Evolutionary conservation across 345 rosid species (phyloP), one percentile per base, ranked within the genome.

Genomic region (Fremontodendron californicum): DNA sequence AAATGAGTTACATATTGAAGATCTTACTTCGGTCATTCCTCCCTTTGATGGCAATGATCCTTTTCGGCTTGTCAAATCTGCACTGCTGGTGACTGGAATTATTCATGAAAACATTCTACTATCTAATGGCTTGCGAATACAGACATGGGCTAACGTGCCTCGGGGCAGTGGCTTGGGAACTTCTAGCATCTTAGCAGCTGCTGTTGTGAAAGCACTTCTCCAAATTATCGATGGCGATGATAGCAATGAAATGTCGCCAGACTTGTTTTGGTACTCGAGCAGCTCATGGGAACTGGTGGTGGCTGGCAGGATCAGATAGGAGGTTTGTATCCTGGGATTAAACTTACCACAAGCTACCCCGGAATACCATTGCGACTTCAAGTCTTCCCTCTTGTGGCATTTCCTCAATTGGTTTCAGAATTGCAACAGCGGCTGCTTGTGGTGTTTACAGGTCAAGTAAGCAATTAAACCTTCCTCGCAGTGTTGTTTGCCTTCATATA

Each of bases 241-340:
- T 66, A 91, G 90, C 80, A 89, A 89, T 52, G 96, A 92, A 96
- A 93, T 61, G 90, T 92, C 6, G 97, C 99, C 3, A 87, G 97
- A 74, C 96, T 96, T 13, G 98, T 92, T 58, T 87, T 93, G 87
- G 93, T 92, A 49, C 79, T 96, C 70, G 98, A 96, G 87, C 98
- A 93, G 83, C 89, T 96, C 77, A 96, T 96, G 99, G 98, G 99
- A 39, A 93, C 99, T 27, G 99, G 99, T 71, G 98, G 99, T 77
- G 97, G 99, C 77, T 93, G 99, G 99, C 99, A 96, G 87, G 98
- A 96, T 84, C 98, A 96, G 84, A 91, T 91, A 19, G 97, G 99
- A 77, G 99, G 99, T 58, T 76, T 93, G 79, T 91, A 92, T 86
- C 91, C 96, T 12, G 98, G 97, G 62, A 91, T 96, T 75, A 96